These are phyloP conservation scores for Pyropia yezoensis DNA, from an alignment of 23 red algal genomes.

Conservation along the genomic window DNA sequence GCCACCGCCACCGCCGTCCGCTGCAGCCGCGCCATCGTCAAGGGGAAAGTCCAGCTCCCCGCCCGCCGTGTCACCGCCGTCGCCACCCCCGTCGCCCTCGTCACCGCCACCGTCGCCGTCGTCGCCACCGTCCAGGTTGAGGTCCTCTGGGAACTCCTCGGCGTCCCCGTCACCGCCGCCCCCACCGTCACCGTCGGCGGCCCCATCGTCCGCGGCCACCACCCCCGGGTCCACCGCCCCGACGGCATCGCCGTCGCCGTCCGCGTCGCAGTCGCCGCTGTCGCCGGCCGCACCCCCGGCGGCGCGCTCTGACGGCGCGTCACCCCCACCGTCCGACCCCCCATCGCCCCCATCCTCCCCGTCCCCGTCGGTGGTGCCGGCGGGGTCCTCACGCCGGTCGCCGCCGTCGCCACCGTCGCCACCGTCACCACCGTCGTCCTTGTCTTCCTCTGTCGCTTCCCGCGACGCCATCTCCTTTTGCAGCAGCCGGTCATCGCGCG, in stretches of 20 bases:
- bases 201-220: background rate
- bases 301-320: background rate
- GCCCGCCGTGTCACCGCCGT: background rate
- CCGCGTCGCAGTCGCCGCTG: background rate
- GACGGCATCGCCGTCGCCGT: background rate
- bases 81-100: background rate
- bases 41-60: background rate
- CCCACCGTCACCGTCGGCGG: background rate
- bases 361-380: background rate
- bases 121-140: slow-evolving; percentile 6
- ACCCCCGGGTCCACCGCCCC: background rate
- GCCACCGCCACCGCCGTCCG: slow-evolving; percentile 10
- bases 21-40: slow-evolving; percentile 5
- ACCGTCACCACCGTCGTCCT: background rate
- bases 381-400: background rate
- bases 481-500: slow-evolving; percentile 3
- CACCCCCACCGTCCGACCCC: background rate
- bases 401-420: background rate
- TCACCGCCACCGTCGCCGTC: background rate
- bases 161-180: background rate
- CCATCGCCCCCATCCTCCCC: too few relatives aligned
- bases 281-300: background rate
- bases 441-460: too few relatives aligned
- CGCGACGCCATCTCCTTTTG: too few relatives aligned
- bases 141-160: slow-evolving; percentile 10